Evolutionary conservation across 805 yeast genomes (phyloP), one percentile per base, ranked within the genome.

Genomic region (Wickerhamomyces bisporus): DNA sequence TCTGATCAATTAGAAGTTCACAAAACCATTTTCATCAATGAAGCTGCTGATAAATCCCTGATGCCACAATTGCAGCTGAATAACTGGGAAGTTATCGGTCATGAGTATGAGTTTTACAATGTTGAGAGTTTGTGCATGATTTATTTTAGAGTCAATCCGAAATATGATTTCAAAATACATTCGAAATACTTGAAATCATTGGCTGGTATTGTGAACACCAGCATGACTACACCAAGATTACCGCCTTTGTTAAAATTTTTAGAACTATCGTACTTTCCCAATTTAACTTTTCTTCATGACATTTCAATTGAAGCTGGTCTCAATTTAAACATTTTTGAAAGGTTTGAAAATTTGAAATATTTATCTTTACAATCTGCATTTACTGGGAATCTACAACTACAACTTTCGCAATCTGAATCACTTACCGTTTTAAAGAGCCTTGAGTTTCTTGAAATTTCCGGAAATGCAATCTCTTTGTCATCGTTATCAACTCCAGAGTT

Each of bases 281-380:
- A 49, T 17, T 28, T 53, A 6, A 34, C 18, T 20, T 24, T 34
- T 9, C 38, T 53, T 6, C 35, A 34, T 5, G 52, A 47, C 4
- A 38, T 52, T 12, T 49, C 56, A 1, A 45, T 53, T 14, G 54
- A 52, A 26, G 45, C 48, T 30, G 58, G 57, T 1, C 3, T 38
- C 1, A 34, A 40, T 12, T 28, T 53, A 12, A 32, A 44, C 26
- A 35, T 52, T 15, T 53, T 53, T 42, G 50, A 45, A 16, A 36
- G 30, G 12, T 53, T 45, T 23, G 15, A 24, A 6, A 30, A 39
- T 11, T 33, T 53, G 28, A 40, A 44, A 13, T 26, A 21, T 2
- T 27, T 53, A 14, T 38, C 42, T 11, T 29, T 53, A 26, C 49
- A 53, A 30, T 44, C 51, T 18, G 51, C 51, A 9, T 50, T 39